Evolutionary conservation across 345 rosid genomes (phyloP).

Genomic region (Adansonia digitata): DNA sequence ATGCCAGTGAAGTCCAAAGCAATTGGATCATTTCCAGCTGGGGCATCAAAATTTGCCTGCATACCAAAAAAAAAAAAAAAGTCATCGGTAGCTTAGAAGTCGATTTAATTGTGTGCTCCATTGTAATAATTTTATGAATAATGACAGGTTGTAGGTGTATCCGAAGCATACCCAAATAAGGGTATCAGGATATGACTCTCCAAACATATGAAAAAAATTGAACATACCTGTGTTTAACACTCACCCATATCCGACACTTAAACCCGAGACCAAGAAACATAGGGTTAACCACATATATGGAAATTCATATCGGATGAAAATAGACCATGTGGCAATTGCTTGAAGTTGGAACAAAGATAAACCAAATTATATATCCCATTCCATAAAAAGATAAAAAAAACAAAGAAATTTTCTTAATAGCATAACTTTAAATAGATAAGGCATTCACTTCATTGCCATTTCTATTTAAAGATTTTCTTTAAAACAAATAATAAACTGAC

Average conservation of each 20-base stretch:
- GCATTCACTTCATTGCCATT: background rate
- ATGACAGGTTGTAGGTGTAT: too few species aligned
- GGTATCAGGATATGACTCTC: too few species aligned
- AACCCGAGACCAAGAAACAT: too few species aligned
- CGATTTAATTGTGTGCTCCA: background rate
- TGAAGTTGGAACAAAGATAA: background rate
- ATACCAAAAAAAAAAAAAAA: slow-evolving; percentile 9
- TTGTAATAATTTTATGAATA: background rate
- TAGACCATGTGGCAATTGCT: background rate
- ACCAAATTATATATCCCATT: background rate
- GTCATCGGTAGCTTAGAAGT: slow-evolving; percentile 11
- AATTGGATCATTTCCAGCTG: slow-evolving; percentile 61
- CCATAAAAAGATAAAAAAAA: background rate
- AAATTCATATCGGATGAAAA: background rate
- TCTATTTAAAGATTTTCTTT: background rate
- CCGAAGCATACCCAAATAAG: too few species aligned
- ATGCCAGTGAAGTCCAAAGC: slow-evolving; percentile 84
- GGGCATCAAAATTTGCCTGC: slow-evolving; percentile 68
- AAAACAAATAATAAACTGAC: background rate
- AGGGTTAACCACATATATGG: background rate
- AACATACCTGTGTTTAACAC: too few species aligned
- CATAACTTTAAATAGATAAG: too few species aligned
- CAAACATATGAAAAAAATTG: too few species aligned
- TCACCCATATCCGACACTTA: too few species aligned
- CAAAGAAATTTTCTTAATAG: too few species aligned